Percentiles rank a stretch among this genome's conserved stretches.
These are phyloP conservation scores for Nicotiana paniculata DNA, from an alignment of 257 asterid species.

Conservation along the genomic window DNA sequence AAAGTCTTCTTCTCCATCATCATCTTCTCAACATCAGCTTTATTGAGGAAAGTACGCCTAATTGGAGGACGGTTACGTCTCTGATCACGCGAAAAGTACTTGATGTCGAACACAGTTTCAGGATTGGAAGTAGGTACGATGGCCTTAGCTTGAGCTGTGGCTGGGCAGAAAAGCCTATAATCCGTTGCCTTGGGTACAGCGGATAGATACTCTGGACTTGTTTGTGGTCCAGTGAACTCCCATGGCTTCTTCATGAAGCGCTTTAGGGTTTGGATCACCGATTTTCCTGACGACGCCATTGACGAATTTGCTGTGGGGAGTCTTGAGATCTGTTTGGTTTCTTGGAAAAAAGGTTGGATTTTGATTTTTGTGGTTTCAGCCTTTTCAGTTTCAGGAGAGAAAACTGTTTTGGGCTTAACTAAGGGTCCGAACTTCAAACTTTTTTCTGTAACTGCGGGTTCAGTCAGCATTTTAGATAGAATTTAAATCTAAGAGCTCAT, in stretches of 20 bases:
- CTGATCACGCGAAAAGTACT: conserved; percentile 84
- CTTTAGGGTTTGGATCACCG: conserved; percentile 63
- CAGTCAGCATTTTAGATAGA: too few species aligned
- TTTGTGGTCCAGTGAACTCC: conserved; percentile 71
- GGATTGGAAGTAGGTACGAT: conserved; percentile 74
- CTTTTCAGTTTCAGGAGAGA: too few species aligned
- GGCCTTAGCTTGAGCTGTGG: conserved; percentile 51
- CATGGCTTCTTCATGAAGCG: conserved; percentile 81
- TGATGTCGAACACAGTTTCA: conserved; percentile 86
- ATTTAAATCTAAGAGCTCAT: too few species aligned
- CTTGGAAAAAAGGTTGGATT: not conserved
- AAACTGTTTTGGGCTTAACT: too few species aligned
- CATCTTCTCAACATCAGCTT: conserved; percentile 76
- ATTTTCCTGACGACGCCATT: conserved; percentile 62
- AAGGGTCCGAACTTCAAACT: too few species aligned
- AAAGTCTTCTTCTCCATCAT: conserved; percentile 59
- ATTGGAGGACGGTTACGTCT: conserved; percentile 86
- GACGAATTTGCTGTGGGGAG: not conserved
- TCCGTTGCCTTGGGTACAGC: conserved; percentile 81
- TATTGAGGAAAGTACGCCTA: conserved; percentile 62
- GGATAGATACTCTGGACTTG: conserved; percentile 46
- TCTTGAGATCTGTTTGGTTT: not conserved
- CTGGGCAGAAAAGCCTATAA: conserved; percentile 73
- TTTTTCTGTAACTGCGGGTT: too few species aligned
- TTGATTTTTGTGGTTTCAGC: not conserved